A percentile compares a stretch with the other conserved stretches of the same genome.
phyloP scores from a whole-genome alignment of 1,284 basidiomycete species.

The Amylostereum chailletii region DNA sequence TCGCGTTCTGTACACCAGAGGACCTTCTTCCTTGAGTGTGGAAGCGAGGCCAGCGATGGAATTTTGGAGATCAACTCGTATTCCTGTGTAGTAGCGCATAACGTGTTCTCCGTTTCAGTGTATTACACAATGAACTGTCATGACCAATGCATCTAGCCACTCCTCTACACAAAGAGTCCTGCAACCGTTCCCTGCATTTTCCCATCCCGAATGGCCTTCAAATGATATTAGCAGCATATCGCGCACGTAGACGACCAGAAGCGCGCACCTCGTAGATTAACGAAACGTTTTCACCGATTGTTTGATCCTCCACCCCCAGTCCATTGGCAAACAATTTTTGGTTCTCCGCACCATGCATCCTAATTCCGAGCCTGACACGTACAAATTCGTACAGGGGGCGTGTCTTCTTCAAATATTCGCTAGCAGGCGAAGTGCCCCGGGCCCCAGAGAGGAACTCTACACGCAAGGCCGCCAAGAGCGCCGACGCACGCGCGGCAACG shows the following conservation, averaged over 20 bases:
- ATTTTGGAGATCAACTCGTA: too few relatives aligned
- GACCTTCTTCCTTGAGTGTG: slow-evolving; percentile 28
- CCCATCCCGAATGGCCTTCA: slow-evolving; percentile 60
- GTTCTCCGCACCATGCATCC: slow-evolving; percentile 72
- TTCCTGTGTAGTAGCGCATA: too few relatives aligned
- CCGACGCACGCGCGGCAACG: slow-evolving; percentile 36
- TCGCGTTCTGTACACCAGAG: slow-evolving; percentile 38
- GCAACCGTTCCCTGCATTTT: slow-evolving; percentile 55
- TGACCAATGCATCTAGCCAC: background rate
- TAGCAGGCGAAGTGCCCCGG: slow-evolving; percentile 50
- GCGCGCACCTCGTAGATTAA: slow-evolving; percentile 48
- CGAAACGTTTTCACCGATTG: slow-evolving; percentile 58
- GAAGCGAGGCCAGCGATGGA: too few relatives aligned
- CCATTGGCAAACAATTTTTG: slow-evolving; percentile 43
- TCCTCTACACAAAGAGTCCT: slow-evolving; percentile 30
- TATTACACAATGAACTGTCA: too few relatives aligned
- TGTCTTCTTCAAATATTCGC: slow-evolving; percentile 53
- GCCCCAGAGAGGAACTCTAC: slow-evolving; percentile 44
- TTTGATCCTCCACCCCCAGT: slow-evolving; percentile 47
- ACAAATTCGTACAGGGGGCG: slow-evolving; percentile 65
- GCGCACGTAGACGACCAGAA: background rate
- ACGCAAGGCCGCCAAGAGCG: slow-evolving; percentile 40
- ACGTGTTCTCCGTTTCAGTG: too few relatives aligned
- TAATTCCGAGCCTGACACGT: slow-evolving; percentile 55
- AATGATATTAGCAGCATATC: slow-evolving; percentile 18